Percentiles rank a stretch among this genome's conserved stretches.
Evolutionary conservation across 2,329 filamentous ascomycete species (phyloP).

Genomic region (Colletotrichum tofieldiae): DNA sequence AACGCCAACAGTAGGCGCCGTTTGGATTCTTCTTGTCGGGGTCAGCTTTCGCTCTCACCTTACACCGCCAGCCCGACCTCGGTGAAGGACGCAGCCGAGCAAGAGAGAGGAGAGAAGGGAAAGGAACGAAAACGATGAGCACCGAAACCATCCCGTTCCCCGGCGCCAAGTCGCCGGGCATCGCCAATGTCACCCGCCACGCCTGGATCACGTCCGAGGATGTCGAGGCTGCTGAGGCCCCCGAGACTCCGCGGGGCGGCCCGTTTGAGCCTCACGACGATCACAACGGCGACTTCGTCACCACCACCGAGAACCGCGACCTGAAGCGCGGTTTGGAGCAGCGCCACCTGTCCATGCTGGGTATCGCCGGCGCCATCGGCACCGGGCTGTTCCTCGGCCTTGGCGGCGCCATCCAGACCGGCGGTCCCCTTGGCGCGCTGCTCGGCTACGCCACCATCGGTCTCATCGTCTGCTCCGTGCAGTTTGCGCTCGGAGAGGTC

Average conservation of each 20-base stretch:
- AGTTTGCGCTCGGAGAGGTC: constrained; percentile 73
- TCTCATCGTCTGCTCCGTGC: constrained; percentile 70
- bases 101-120: background rate
- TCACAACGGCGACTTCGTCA: constrained; percentile 62
- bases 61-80: constrained; percentile 8
- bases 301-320: constrained; percentile 64
- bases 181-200: constrained; percentile 38
- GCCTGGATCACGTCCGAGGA: constrained; percentile 40
- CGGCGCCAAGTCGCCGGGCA: constrained; percentile 42
- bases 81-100: constrained; percentile 20
- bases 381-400: constrained; percentile 74
- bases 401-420: constrained; percentile 67
- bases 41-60: constrained; percentile 14
- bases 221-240: constrained; percentile 25
- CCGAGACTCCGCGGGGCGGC: constrained; percentile 12
- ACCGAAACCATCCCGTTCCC: constrained; percentile 38
- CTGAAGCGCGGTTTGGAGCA: constrained; percentile 66
- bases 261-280: constrained; percentile 40
- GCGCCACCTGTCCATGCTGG: constrained; percentile 74
- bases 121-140: constrained; percentile 21
- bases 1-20: background rate
- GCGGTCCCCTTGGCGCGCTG: constrained; percentile 64
- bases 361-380: constrained; percentile 74
- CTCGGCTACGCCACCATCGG: constrained; percentile 71
- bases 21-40: constrained; percentile 2